A percentile compares a stretch with the other conserved stretches of the same genome.
phyloP scores from a whole-genome alignment of 2,329 filamentous ascomycete species.

The Alternaria arbusti region DNA sequence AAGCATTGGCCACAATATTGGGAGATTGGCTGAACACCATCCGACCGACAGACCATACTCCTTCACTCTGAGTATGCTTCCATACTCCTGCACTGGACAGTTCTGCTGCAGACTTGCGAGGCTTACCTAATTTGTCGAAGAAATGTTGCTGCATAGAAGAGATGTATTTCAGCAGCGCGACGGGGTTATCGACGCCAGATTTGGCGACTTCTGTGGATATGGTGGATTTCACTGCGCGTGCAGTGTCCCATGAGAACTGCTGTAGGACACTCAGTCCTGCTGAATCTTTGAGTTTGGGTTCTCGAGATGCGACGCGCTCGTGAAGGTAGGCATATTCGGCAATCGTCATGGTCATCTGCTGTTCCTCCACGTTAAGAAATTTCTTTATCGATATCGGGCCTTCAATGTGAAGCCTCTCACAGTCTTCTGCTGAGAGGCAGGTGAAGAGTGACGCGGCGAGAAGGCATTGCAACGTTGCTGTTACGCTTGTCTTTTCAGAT shows the following conservation, averaged over 20 bases:
- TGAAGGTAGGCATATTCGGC: conserved; percentile 19
- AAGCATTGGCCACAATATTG: conserved; percentile 46
- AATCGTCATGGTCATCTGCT: conserved; percentile 41
- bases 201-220: conserved; percentile 27
- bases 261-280: background rate
- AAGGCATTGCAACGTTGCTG: conserved; percentile 49
- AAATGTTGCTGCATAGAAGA: conserved; percentile 49
- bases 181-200: conserved; percentile 35
- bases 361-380: conserved; percentile 36
- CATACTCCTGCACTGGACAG: conserved; percentile 56
- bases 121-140: conserved; percentile 47
- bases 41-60: conserved; percentile 42
- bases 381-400: conserved; percentile 50
- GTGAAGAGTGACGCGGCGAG: conserved; percentile 49
- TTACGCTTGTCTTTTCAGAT: conserved; percentile 50
- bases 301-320: background rate
- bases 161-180: conserved; percentile 52
- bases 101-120: conserved; percentile 50
- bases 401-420: conserved; percentile 38
- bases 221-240: conserved; percentile 19
- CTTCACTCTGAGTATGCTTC: conserved; percentile 4
- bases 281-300: background rate
- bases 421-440: conserved; percentile 34
- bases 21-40: conserved; percentile 56
- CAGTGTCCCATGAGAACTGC: conserved; percentile 30